Evolutionary conservation across 2,329 filamentous ascomycete genomes (phyloP).

Genomic region (Venturia oleaginea): DNA sequence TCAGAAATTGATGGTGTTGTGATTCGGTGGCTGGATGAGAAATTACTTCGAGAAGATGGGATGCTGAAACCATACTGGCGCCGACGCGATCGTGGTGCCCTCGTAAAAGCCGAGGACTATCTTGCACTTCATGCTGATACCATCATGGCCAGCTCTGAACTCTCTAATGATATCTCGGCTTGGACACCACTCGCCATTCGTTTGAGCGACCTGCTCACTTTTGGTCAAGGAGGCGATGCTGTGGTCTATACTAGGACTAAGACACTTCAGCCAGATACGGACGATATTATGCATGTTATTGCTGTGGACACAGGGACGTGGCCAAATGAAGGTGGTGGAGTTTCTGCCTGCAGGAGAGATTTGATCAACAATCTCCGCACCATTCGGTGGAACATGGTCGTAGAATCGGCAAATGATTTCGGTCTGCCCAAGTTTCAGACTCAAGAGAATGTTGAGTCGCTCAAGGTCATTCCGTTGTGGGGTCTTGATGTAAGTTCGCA

Average conservation of each 20-base stretch:
- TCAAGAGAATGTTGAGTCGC: constrained; percentile 34
- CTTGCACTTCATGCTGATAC: constrained; percentile 37
- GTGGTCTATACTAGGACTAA: constrained; percentile 42
- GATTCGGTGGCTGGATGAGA: constrained; percentile 32
- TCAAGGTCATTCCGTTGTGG: constrained; percentile 35
- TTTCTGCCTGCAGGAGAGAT: constrained; percentile 33
- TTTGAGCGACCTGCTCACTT: constrained; percentile 43
- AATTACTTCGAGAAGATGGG: constrained; percentile 27
- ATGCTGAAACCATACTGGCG: constrained; percentile 30
- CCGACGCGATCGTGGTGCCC: constrained; percentile 28
- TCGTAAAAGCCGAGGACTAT: constrained; percentile 30
- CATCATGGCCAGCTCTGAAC: constrained; percentile 42
- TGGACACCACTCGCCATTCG: constrained; percentile 45
- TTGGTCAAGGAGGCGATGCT: constrained; percentile 45
- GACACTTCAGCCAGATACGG: constrained; percentile 36
- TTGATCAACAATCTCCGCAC: constrained; percentile 34
- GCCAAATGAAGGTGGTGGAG: constrained; percentile 35
- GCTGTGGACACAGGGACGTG: constrained; percentile 34
- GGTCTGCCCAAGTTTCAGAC: constrained; percentile 35
- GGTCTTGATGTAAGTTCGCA: constrained; percentile 24
- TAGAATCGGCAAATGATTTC: constrained; percentile 35
- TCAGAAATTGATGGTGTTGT: constrained; percentile 30
- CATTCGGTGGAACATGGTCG: constrained; percentile 35
- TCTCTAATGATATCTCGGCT: constrained; percentile 42
- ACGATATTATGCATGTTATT: constrained; percentile 30